Evolutionary conservation across 1,139 yeast species (phyloP).

Genomic region (Kodamaea arcana): DNA sequence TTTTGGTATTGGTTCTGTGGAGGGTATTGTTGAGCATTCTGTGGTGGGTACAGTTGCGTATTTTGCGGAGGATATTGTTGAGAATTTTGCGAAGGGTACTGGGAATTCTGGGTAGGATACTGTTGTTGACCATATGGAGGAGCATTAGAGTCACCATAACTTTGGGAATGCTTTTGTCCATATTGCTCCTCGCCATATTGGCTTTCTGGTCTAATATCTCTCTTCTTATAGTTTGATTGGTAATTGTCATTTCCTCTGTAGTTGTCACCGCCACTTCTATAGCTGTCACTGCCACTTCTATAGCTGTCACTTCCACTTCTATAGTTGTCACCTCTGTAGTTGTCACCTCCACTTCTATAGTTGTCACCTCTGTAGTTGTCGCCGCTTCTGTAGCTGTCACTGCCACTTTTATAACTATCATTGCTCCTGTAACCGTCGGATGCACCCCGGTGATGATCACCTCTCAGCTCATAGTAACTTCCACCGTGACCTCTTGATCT

Average conservation of each 20-base stretch:
- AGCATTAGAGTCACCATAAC: neutral
- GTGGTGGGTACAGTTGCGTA: too few relatives aligned
- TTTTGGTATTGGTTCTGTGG: conserved; percentile 12
- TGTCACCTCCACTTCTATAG: neutral
- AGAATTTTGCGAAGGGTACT: conserved; percentile 5
- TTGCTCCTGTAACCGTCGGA: neutral
- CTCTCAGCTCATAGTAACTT: neutral
- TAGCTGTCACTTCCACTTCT: neutral
- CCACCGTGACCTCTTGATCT: neutral
- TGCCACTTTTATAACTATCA: neutral
- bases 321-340: neutral
- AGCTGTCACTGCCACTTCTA: neutral
- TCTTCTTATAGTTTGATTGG: neutral
- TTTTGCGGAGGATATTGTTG: conserved; percentile 1
- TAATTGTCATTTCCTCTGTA: neutral
- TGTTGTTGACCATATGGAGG: conserved; percentile 1
- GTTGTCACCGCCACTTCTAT: neutral
- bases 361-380: neutral
- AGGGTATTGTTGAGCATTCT: neutral
- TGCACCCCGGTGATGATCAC: neutral
- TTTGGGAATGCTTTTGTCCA: neutral
- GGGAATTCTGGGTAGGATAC: conserved; percentile 3
- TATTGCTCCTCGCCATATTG: neutral
- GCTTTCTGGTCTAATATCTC: neutral
- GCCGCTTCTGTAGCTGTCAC: neutral